Percentiles rank a stretch among this genome's conserved stretches.
phyloP scores from a whole-genome alignment of 768 basidiomycete genomes.

The Royoungia palumana region DNA sequence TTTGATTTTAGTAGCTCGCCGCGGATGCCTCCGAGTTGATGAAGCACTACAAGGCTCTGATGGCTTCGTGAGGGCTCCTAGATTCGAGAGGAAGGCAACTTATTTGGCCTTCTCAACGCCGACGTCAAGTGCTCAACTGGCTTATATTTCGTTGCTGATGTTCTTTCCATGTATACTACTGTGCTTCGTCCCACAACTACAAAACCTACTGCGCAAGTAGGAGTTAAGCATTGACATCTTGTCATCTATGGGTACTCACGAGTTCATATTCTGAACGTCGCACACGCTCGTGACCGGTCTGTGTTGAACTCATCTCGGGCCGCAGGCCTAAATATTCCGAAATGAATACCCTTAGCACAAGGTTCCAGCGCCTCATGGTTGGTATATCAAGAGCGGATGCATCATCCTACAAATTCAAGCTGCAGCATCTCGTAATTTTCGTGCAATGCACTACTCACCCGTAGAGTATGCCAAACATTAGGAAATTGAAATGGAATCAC shows the following conservation, averaged over 20 bases:
- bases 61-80: constrained; percentile 20
- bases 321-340: constrained; percentile 81
- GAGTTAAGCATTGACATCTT: background rate
- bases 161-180: background rate
- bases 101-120: background rate
- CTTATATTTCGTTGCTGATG: background rate
- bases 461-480: constrained; percentile 78
- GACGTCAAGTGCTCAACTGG: background rate
- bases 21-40: constrained; percentile 38
- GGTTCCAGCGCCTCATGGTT: constrained; percentile 87
- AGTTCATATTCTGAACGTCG: constrained; percentile 45
- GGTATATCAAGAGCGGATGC: constrained; percentile 79
- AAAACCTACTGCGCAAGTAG: constrained; percentile 18
- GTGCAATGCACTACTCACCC: constrained; percentile 41
- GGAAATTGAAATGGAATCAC: constrained; percentile 91
- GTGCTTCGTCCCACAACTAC: background rate
- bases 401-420: constrained; percentile 64
- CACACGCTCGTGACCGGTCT: constrained; percentile 22
- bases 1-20: constrained; percentile 28
- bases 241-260: constrained; percentile 32
- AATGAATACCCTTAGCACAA: constrained; percentile 83
- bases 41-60: constrained; percentile 40
- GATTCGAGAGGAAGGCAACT: constrained; percentile 2
- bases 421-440: background rate
- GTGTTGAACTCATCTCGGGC: constrained; percentile 41